phyloP scores from a whole-genome alignment of 2,329 filamentous ascomycete genomes.

The Penicillium aurantiogriseum region DNA sequence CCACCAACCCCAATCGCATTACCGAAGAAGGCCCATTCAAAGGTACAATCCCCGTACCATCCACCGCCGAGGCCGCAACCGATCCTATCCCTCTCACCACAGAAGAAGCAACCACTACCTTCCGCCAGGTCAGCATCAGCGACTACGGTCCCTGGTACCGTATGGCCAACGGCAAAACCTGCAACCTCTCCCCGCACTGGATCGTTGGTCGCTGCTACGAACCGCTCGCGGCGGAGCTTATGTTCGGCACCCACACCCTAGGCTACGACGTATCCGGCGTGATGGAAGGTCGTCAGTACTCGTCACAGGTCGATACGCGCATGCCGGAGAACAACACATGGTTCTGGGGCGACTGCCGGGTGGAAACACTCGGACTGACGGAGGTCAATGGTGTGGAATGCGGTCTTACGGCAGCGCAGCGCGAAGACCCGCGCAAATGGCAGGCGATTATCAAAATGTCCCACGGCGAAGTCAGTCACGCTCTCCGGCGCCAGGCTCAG shows the following conservation, averaged over 20 bases:
- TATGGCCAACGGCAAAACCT: slow-evolving; percentile 43
- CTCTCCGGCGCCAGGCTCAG: slow-evolving; percentile 28
- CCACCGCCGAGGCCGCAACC: not conserved
- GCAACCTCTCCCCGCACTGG: slow-evolving; percentile 51
- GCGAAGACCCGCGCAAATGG: slow-evolving; percentile 47
- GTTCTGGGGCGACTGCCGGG: slow-evolving; percentile 59
- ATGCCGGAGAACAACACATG: slow-evolving; percentile 49
- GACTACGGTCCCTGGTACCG: slow-evolving; percentile 55
- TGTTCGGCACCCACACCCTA: slow-evolving; percentile 43
- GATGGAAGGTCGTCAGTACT: slow-evolving; percentile 48
- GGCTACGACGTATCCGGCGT: slow-evolving; percentile 49
- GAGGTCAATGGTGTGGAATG: slow-evolving; percentile 56
- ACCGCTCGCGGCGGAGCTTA: slow-evolving; percentile 47
- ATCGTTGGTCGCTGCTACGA: slow-evolving; percentile 57
- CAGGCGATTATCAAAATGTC: slow-evolving; percentile 47
- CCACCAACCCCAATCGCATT: slow-evolving; percentile 26
- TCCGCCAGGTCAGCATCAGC: slow-evolving; percentile 42
- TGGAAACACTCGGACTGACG: slow-evolving; percentile 56
- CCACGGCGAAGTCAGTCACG: slow-evolving; percentile 32
- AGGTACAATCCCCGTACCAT: not conserved
- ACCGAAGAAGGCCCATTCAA: slow-evolving; percentile 18
- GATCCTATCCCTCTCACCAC: slow-evolving; percentile 25
- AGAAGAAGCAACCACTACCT: slow-evolving; percentile 35
- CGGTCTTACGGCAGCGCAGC: slow-evolving; percentile 45
- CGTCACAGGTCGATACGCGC: slow-evolving; percentile 48